Conservation (phyloP, 139 green algal species). For the Coccomyxa sp. region DNA sequence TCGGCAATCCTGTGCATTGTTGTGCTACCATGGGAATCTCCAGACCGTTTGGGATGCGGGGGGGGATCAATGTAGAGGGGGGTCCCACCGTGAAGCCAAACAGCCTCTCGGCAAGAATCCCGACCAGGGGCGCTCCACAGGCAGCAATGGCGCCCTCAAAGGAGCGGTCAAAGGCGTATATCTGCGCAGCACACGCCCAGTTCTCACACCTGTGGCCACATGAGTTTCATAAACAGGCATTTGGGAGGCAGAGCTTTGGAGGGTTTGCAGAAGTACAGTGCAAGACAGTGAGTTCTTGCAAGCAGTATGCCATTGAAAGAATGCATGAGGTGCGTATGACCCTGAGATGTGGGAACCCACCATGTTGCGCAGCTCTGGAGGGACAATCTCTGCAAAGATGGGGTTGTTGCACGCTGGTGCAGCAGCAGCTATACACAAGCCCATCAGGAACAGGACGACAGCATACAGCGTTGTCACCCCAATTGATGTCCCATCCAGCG, state of each 20-base stretch:
- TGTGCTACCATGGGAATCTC: not conserved
- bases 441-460: not conserved
- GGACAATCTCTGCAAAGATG: conserved; percentile 39
- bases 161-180: conserved; percentile 73
- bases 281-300: not conserved
- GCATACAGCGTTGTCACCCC: not conserved
- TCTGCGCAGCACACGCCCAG: conserved; percentile 30
- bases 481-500: not conserved
- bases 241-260: not conserved
- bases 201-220: not conserved
- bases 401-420: conserved; percentile 47
- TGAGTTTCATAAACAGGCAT: not conserved
- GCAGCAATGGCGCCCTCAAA: conserved; percentile 39
- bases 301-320: not conserved
- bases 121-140: conserved; percentile 50
- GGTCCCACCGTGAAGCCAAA: conserved; percentile 45
- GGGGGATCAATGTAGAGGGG: not conserved
- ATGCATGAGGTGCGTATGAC: no score
- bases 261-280: not conserved
- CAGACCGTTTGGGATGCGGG: not conserved
- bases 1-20: not conserved
- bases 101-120: conserved; percentile 35
- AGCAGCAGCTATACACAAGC: not conserved
- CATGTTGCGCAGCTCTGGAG: not conserved
- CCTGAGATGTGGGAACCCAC: not conserved